Conservation (phyloP, 768 basidiomycete genomes). For the Lanmaoa pseudosensibilis region DNA sequence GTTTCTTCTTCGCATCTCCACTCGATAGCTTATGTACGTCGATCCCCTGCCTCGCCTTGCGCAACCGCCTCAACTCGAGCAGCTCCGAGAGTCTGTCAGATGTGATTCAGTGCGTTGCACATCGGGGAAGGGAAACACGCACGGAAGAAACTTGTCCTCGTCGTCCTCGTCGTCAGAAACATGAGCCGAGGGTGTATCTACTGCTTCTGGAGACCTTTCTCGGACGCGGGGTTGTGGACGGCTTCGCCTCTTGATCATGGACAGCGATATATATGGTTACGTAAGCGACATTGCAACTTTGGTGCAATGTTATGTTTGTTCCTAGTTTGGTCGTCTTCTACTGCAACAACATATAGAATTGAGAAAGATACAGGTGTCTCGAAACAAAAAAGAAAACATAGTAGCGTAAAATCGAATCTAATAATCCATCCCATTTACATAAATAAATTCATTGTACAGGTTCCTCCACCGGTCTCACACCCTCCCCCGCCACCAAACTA, state of each 20-base stretch:
- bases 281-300: not conserved
- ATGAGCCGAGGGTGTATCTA: constrained; percentile 1
- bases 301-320: not conserved
- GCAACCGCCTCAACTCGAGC: constrained; percentile 77
- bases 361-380: not conserved
- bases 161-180: constrained; percentile 31
- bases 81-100: constrained; percentile 80
- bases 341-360: not conserved
- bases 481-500: not conserved
- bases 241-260: constrained; percentile 73
- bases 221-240: constrained; percentile 63
- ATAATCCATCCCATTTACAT: not conserved
- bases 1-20: constrained; percentile 77
- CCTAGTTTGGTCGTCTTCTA: not conserved
- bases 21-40: constrained; percentile 81
- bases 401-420: constrained; percentile 8
- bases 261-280: not conserved
- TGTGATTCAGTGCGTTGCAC: too few species aligned
- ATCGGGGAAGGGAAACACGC: constrained; percentile 25
- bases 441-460: constrained; percentile 15
- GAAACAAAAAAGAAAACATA: not conserved
- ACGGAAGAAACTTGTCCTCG: constrained; percentile 48
- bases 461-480: constrained; percentile 11
- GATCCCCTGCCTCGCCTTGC: constrained; percentile 76
- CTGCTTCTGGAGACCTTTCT: constrained; percentile 44